Conservation (phyloP, 495 filamentous ascomycete species). For the Penicillium pulvis region DNA sequence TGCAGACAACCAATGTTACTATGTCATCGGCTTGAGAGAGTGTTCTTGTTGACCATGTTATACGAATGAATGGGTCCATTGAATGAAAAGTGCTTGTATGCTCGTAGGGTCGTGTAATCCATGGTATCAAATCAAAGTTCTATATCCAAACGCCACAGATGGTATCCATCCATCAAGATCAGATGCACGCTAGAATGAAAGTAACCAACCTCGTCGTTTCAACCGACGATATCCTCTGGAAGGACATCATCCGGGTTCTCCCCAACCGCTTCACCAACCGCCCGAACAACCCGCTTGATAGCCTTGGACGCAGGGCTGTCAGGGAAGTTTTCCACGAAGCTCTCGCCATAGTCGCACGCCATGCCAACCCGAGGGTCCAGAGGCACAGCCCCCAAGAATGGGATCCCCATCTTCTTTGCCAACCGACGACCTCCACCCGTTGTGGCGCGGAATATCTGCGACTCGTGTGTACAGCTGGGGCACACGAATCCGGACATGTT, state of each 20-base stretch:
- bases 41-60: constrained; percentile 21
- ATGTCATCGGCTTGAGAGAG: constrained; percentile 18
- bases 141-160: constrained; percentile 13
- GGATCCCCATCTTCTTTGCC: constrained; percentile 81
- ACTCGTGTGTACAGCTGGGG: constrained; percentile 78
- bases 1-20: constrained; percentile 38
- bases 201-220: constrained; percentile 6
- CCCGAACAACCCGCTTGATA: constrained; percentile 72
- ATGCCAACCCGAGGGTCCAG: constrained; percentile 93
- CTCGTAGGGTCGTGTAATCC: constrained; percentile 15
- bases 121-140: constrained; percentile 19
- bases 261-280: constrained; percentile 66
- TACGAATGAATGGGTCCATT: constrained; percentile 24
- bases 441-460: constrained; percentile 86
- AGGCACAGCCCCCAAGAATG: constrained; percentile 89
- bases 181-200: constrained; percentile 23
- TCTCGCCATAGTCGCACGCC: constrained; percentile 96
- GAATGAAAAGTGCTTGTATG: background rate
- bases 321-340: constrained; percentile 90
- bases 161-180: constrained; percentile 13
- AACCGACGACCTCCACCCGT: constrained; percentile 83
- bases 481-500: constrained; percentile 98
- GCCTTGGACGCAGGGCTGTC: constrained; percentile 87
- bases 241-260: constrained; percentile 47
- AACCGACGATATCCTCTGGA: constrained; percentile 37